Conservation (phyloP, 2,329 filamentous ascomycete species). For the Stenocarpella maydis region DNA sequence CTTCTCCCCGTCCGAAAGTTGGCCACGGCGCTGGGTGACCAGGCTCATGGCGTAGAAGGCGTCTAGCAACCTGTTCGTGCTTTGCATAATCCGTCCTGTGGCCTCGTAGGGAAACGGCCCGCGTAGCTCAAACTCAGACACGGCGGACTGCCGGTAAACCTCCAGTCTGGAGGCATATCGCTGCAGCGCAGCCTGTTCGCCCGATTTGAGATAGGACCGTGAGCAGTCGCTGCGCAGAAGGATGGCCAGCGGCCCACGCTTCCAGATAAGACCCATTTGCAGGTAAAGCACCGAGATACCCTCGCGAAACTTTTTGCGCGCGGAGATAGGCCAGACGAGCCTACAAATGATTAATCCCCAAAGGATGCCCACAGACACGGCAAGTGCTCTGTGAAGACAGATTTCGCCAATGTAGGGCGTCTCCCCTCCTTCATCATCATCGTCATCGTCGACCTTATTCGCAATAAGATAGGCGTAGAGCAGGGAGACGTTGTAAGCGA, state of each 20-base stretch:
- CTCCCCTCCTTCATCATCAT: conserved; percentile 87
- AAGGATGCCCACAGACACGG: conserved; percentile 85
- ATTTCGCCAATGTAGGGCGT: conserved; percentile 89
- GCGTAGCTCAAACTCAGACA: conserved; percentile 87
- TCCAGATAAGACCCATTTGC: conserved; percentile 96
- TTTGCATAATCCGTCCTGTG: conserved; percentile 78
- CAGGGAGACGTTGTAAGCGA: conserved; percentile 95
- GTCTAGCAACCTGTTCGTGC: conserved; percentile 86
- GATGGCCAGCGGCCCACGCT: conserved; percentile 83
- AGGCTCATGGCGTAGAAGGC: conserved; percentile 97
- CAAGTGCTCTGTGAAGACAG: conserved; percentile 83
- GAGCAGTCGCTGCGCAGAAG: conserved; percentile 68
- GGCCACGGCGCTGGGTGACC: conserved; percentile 81
- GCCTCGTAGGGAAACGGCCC: conserved; percentile 83
- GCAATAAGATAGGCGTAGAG: conserved; percentile 93
- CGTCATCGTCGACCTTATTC: conserved; percentile 78
- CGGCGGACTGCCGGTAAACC: conserved; percentile 73
- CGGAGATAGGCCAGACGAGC: conserved; percentile 92
- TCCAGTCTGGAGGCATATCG: conserved; percentile 80
- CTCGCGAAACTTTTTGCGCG: conserved; percentile 85
- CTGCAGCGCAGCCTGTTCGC: conserved; percentile 87
- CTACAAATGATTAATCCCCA: conserved; percentile 94
- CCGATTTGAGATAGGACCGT: conserved; percentile 82
- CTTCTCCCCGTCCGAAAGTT: conserved; percentile 80
- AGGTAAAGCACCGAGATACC: conserved; percentile 91